Conservation (phyloP, 495 filamentous ascomycete genomes). For the Filosporella fistucella region DNA sequence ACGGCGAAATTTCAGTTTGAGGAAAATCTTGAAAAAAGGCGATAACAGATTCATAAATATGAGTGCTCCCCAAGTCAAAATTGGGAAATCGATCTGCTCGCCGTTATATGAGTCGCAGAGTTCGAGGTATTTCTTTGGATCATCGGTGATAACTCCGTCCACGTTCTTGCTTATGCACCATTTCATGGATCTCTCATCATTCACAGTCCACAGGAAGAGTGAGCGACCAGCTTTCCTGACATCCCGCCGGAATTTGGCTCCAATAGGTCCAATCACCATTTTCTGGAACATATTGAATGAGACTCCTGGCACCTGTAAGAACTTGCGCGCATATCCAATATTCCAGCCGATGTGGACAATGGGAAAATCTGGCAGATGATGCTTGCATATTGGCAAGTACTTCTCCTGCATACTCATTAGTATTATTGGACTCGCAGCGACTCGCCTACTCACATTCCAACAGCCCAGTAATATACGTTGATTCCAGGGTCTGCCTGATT, state of each 20-base stretch:
- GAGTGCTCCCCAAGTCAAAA: too few relatives aligned
- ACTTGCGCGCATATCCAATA: slow-evolving; percentile 61
- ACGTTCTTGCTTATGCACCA: slow-evolving; percentile 52
- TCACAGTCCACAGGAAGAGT: slow-evolving; percentile 82
- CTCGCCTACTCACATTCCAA: slow-evolving; percentile 59
- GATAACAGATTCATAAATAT: too few relatives aligned
- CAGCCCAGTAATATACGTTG: slow-evolving; percentile 70
- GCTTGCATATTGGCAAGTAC: slow-evolving; percentile 54
- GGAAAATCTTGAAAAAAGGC: too few relatives aligned
- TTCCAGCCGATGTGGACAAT: slow-evolving; percentile 72
- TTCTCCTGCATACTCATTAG: slow-evolving; percentile 36
- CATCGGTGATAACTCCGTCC: slow-evolving; percentile 53
- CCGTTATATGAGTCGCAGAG: slow-evolving; percentile 28
- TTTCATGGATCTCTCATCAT: slow-evolving; percentile 66
- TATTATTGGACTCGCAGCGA: neutral
- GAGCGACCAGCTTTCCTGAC: slow-evolving; percentile 46
- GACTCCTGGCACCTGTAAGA: slow-evolving; percentile 56
- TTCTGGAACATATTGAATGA: slow-evolving; percentile 71
- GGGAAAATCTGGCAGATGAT: slow-evolving; percentile 62
- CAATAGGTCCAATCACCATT: slow-evolving; percentile 58
- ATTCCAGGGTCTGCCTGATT: slow-evolving; percentile 54
- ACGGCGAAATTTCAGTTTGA: too few relatives aligned
- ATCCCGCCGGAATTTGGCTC: slow-evolving; percentile 59
- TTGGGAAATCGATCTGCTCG: slow-evolving; percentile 7
- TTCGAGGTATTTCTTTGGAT: slow-evolving; percentile 45